Evolutionary conservation across 257 asterid genomes (phyloP).

Genomic region (Lycium ferocissimum): DNA sequence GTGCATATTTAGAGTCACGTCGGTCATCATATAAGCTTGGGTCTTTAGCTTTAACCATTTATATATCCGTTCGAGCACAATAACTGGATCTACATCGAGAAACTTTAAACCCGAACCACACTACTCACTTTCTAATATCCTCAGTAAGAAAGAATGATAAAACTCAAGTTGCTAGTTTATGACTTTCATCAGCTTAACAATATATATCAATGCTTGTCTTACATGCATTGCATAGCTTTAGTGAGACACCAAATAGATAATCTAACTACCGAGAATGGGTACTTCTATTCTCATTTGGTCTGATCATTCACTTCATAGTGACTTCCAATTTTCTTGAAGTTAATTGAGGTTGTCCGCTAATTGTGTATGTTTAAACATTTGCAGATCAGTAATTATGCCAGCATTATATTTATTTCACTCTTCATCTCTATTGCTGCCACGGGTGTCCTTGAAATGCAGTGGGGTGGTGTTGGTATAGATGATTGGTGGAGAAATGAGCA

Average conservation of each 20-base stretch:
- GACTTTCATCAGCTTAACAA: background rate
- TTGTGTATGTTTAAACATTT: background rate
- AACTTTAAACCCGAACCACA: too few species aligned
- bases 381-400: conserved; percentile 90
- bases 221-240: background rate
- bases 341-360: conserved; percentile 30
- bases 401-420: conserved; percentile 76
- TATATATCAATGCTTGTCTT: too few species aligned
- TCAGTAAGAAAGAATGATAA: background rate
- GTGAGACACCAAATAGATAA: background rate
- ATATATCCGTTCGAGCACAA: too few species aligned
- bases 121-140: too few species aligned
- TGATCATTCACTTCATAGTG: background rate
- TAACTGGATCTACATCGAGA: too few species aligned
- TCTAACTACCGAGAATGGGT: background rate
- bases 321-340: background rate
- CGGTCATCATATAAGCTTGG: too few species aligned
- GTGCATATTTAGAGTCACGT: too few species aligned
- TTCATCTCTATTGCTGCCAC: conserved; percentile 82
- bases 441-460: conserved; percentile 89
- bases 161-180: background rate
- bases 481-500: conserved; percentile 99
- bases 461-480: conserved; percentile 91
- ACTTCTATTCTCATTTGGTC: background rate
- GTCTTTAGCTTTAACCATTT: too few species aligned